Evolutionary conservation across 2,329 filamentous ascomycete species (phyloP), one percentile per base, ranked within the genome.

Genomic region (Fusarium neocosmosporiellum): DNA sequence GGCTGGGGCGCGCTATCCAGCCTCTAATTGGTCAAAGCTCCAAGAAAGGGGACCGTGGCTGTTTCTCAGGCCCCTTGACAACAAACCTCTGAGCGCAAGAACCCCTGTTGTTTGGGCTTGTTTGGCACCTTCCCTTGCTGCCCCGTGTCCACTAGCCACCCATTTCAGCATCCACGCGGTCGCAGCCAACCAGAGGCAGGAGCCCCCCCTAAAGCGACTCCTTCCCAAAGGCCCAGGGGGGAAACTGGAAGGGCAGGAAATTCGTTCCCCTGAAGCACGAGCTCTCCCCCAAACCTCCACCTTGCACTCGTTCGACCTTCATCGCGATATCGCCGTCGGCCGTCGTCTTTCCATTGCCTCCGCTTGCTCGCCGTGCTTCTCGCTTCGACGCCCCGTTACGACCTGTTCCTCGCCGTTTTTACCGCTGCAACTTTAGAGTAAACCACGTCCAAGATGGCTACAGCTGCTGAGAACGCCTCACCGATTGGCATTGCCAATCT

Each of bases 401-500:
- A 65, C 11, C 43, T 24, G 59, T 24, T 39, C 34, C 37, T 60
- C 68, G 59, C 36, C 57, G 43, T 59, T 70, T 69, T 59, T 58
- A 59, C 69, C 37, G 20, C 67, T 46, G 34, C 57, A 46, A 55
- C 63, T 62, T 41, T 41, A 43, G 37, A 69, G 54, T 63, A 54
- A 58, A 68, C 65, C 67, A 68, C 48, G 24, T 59, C 55, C 73
- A 77, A 74, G 76, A 91, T 91, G 90, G 88, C 89, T 84, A 58
- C 54, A 76, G 82, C 87, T 80, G 83, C 87, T 75, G 88, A 90
- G 83, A 90, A 86, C 84, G 88, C 89, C 79, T 90, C 88, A 80
- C 89, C 89, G 79, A 92, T 93, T 89, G 91, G 91, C 84, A 93
- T 93, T 86, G 90, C 91, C 86, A 92, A 93, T 84, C 85, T 92